phyloP scores from a whole-genome alignment of 176 grass and related monocot genomes.

The Carex parvula region DNA sequence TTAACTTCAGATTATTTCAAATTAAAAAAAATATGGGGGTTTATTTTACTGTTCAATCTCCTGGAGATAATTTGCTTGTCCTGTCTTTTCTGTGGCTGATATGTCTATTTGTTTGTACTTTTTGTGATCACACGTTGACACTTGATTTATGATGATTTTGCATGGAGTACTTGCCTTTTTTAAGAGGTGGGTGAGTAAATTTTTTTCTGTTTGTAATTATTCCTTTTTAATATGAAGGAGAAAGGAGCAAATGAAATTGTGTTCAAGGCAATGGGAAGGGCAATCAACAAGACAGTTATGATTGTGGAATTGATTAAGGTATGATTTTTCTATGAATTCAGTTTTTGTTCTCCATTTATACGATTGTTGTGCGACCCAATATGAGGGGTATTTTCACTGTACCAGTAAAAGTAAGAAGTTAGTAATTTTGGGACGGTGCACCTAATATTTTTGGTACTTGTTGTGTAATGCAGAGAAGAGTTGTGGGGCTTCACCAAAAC shows the following conservation, averaged over 20 bases:
- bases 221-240: slow-evolving; percentile 55
- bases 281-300: slow-evolving; percentile 99
- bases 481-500: slow-evolving; percentile 91
- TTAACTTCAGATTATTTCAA: background rate
- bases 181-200: background rate
- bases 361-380: background rate
- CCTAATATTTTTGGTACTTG: background rate
- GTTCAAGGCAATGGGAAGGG: slow-evolving; percentile 98
- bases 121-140: background rate
- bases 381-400: background rate
- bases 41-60: background rate
- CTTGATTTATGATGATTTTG: background rate
- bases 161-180: background rate
- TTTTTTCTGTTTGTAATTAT: slow-evolving; percentile 23
- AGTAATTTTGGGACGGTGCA: background rate
- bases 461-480: slow-evolving; percentile 64
- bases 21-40: background rate
- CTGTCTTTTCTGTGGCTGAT: background rate
- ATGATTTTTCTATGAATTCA: background rate
- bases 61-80: background rate
- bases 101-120: background rate
- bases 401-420: background rate
- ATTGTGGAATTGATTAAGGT: slow-evolving; percentile 97
- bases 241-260: slow-evolving; percentile 91
- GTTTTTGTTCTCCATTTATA: slow-evolving; percentile 15